These are phyloP conservation scores for Alisma plantagoaquatica DNA, from an alignment of 106 monocot genomes.

Conservation along the genomic window DNA sequence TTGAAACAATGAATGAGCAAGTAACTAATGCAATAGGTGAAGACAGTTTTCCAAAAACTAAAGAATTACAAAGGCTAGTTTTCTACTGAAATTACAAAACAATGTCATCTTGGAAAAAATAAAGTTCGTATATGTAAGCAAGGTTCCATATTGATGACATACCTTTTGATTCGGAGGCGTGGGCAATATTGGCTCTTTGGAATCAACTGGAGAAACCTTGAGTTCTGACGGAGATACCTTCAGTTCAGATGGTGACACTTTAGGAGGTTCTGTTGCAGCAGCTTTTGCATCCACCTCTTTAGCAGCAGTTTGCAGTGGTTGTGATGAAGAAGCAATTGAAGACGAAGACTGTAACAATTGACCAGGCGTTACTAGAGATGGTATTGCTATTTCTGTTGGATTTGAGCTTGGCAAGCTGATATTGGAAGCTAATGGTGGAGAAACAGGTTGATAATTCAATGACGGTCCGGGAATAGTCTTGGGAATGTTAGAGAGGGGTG, in stretches of 20 bases:
- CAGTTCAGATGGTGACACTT: conserved; percentile 8
- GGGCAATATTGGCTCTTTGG: conserved; percentile 30
- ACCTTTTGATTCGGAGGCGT: conserved; percentile 22
- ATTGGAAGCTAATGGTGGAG: conserved; percentile 18
- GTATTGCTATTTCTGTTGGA: conserved; percentile 22
- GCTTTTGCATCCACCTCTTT: conserved; percentile 5
- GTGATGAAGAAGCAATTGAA: conserved; percentile 12
- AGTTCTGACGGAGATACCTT: no score
- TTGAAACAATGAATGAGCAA: no score
- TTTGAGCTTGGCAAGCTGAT: conserved; percentile 28
- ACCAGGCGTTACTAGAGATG: conserved; percentile 38
- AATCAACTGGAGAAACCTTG: no score
- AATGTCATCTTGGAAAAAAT: no score
- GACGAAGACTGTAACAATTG: conserved; percentile 21
- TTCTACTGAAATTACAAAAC: no score
- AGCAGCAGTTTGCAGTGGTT: conserved; percentile 1
- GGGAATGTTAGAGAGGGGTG: conserved; percentile 24
- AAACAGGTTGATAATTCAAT: conserved; percentile 16
- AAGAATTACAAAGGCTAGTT: no score
- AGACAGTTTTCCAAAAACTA: no score
- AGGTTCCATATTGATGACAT: no score
- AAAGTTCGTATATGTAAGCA: no score
- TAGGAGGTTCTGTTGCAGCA: conserved; percentile 3
- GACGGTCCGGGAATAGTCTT: conserved; percentile 17
- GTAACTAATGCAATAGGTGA: no score